Evolutionary conservation across 116 monocot species (phyloP), one percentile per base, ranked within the genome.

Genomic region (Trichopus zeylanicus): DNA sequence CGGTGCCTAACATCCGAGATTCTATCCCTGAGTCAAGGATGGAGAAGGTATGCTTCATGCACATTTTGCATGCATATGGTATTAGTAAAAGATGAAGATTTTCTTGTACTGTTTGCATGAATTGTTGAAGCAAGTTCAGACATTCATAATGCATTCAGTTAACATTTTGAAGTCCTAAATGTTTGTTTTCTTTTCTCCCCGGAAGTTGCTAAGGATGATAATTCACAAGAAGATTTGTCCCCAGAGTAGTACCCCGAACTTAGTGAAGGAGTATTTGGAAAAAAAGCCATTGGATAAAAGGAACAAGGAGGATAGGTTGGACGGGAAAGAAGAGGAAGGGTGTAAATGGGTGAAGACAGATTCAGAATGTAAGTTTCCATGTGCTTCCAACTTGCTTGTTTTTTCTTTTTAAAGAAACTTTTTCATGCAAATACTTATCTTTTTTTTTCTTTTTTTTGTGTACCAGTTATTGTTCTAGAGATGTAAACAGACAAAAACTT

Each of bases 311-410:
- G 73, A 48, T 3, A 59, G 30, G 27, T 46, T 57, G 20, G 55
- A 73, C 24, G 71, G 71, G 60, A 51, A 56, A 26, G 68, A 34
- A 11, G 55, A 71, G 10, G 73, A 67, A 46, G 27, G 62, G 7
- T 32, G 74, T 56, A 86, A 75, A 86, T 91, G 91, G 91, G 86
- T 91, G 15, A 91, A 91, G 51, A 91, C 86, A 22, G 91, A 91
- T 65, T 91, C 91, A 2, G 79, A 91, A 37, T 91, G 91, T 91
- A 70, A 91, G 91, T 85, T n/a, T 23, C 19, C 49, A 22, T 49
- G 5, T 22, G 49, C 21, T 7, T 49, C 22, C 4, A 49, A 21
- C 7, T 49, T 24, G 0, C 15, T 49, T 24, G 4, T 22, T 49
- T 24, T 49, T 6, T 0, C 22, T 48, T 22, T 19, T 49, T n/a